phyloP scores from a whole-genome alignment of 2,329 filamentous ascomycete genomes.

The Chaetoscypha palmicola region DNA sequence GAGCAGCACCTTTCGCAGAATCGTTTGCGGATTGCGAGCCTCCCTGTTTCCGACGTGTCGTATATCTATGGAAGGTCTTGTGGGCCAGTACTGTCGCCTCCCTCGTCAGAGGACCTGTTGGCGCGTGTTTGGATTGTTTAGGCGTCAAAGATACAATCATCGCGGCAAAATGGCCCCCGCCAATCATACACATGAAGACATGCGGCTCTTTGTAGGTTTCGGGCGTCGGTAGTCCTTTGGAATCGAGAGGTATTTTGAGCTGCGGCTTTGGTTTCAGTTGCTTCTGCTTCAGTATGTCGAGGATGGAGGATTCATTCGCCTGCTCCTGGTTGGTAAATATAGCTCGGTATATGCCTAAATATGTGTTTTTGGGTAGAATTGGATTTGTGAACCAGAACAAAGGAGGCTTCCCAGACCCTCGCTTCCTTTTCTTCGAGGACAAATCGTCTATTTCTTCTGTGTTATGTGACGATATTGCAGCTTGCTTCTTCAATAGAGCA shows the following conservation, averaged over 20 bases:
- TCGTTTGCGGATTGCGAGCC: slow-evolving; percentile 93
- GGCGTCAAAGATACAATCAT: slow-evolving; percentile 90
- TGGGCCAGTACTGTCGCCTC: slow-evolving; percentile 86
- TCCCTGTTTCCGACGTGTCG: slow-evolving; percentile 91
- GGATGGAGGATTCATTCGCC: slow-evolving; percentile 51
- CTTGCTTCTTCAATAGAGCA: slow-evolving; percentile 75
- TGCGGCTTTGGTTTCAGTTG: slow-evolving; percentile 60
- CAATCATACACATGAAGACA: slow-evolving; percentile 97
- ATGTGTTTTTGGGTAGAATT: slow-evolving; percentile 66
- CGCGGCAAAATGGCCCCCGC: slow-evolving; percentile 92
- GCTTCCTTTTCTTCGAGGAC: slow-evolving; percentile 41
- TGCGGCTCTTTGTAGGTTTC: slow-evolving; percentile 66
- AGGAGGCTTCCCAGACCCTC: slow-evolving; percentile 59
- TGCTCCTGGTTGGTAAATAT: slow-evolving; percentile 70
- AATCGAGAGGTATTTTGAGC: slow-evolving; percentile 40
- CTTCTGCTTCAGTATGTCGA: slow-evolving; percentile 66
- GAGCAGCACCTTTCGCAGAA: slow-evolving; percentile 84
- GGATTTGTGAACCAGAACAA: slow-evolving; percentile 81
- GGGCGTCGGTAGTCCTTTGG: slow-evolving; percentile 48
- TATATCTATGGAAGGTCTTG: slow-evolving; percentile 97
- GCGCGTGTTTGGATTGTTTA: slow-evolving; percentile 61
- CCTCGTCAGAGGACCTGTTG: slow-evolving; percentile 65
- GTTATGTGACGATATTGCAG: slow-evolving; percentile 52
- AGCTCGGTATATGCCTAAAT: slow-evolving; percentile 78
- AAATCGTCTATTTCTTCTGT: slow-evolving; percentile 41